phyloP scores from a whole-genome alignment of 306 rosid genomes.

The Cucurbita argyrosperma region DNA sequence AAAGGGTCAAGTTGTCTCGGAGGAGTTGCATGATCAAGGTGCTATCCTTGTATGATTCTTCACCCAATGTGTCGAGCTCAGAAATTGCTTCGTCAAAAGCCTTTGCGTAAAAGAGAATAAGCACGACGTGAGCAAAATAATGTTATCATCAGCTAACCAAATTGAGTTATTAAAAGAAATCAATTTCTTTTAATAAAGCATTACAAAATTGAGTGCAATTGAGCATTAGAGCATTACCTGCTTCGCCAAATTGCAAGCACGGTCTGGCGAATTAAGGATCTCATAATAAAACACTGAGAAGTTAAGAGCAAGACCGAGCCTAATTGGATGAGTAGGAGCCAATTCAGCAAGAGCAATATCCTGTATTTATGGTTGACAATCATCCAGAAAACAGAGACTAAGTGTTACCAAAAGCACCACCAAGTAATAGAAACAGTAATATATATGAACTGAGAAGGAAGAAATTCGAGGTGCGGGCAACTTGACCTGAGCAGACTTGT shows the following conservation, averaged over 20 bases:
- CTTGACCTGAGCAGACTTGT: slow-evolving; percentile 87
- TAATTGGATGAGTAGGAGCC: slow-evolving; percentile 88
- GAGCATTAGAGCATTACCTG: slow-evolving; percentile 35
- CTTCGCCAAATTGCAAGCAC: slow-evolving; percentile 92
- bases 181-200: not conserved
- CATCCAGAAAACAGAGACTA: not conserved
- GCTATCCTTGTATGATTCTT: slow-evolving; percentile 95
- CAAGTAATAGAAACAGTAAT: not conserved
- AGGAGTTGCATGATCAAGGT: slow-evolving; percentile 96
- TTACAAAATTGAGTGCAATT: not conserved
- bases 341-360: slow-evolving; percentile 72
- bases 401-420: not conserved
- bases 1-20: slow-evolving; percentile 84
- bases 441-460: not conserved
- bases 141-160: not conserved
- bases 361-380: slow-evolving; percentile 19
- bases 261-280: slow-evolving; percentile 93
- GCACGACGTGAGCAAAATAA: not conserved
- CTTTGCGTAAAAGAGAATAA: slow-evolving; percentile 16
- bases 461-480: not conserved
- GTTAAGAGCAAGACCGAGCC: slow-evolving; percentile 96
- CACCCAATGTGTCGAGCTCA: slow-evolving; percentile 83
- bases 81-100: slow-evolving; percentile 95
- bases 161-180: not conserved
- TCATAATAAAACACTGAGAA: slow-evolving; percentile 92